Evolutionary conservation across 805 yeast species (phyloP).

Genomic region (Wickerhamiella nectarea): DNA sequence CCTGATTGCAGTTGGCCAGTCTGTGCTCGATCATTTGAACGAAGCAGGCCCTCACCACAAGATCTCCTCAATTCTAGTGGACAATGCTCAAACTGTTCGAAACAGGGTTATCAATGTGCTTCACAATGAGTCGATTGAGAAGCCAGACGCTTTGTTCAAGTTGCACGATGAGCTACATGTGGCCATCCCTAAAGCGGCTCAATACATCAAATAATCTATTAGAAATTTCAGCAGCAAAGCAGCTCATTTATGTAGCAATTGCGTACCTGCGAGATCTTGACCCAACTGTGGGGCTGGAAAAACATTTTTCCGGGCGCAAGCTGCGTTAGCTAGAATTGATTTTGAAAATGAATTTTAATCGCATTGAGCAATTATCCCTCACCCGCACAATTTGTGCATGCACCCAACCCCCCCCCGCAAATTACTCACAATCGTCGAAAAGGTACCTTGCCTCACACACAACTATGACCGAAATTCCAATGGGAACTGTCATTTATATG

Average conservation of each 20-base stretch:
- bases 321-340: too few relatives aligned
- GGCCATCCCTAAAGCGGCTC: background rate
- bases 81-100: slow-evolving; percentile 1
- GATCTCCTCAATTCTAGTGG: background rate
- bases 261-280: too few relatives aligned
- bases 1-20: background rate
- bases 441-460: background rate
- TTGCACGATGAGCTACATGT: background rate
- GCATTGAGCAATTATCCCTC: too few relatives aligned
- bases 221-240: too few relatives aligned
- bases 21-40: slow-evolving; percentile 2
- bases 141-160: slow-evolving; percentile 3
- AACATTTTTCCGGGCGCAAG: too few relatives aligned
- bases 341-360: too few relatives aligned
- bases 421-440: background rate
- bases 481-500: slow-evolving; percentile 60
- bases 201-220: background rate
- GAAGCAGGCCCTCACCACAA: background rate
- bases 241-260: too few relatives aligned
- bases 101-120: slow-evolving; percentile 1
- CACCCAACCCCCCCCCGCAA: background rate
- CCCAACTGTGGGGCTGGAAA: too few relatives aligned
- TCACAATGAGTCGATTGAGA: background rate
- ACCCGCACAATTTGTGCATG: too few relatives aligned
- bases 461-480: slow-evolving; percentile 14